These are phyloP conservation scores for Ophiobolus disseminans DNA, from an alignment of 2,329 filamentous ascomycete genomes.

Conservation along the genomic window DNA sequence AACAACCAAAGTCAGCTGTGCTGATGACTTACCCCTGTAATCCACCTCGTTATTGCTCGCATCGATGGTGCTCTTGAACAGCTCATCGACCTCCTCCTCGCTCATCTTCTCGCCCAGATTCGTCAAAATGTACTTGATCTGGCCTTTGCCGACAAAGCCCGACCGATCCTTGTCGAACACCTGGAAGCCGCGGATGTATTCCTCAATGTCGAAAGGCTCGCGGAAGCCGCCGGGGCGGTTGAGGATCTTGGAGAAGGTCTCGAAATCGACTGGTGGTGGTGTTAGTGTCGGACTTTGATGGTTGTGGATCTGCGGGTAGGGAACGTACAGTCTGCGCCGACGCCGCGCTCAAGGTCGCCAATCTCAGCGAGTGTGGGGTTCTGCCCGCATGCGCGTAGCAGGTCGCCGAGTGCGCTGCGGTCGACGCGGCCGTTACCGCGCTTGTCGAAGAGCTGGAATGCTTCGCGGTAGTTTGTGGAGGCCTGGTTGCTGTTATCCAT, in stretches of 20 bases:
- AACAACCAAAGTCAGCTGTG: background rate
- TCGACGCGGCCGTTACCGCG: slow-evolving; percentile 93
- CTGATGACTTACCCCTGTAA: slow-evolving; percentile 76
- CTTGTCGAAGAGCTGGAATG: slow-evolving; percentile 99
- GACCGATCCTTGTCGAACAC: slow-evolving; percentile 99
- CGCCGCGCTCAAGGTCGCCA: slow-evolving; percentile 84
- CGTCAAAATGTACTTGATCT: slow-evolving; percentile 96
- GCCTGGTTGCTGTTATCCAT: slow-evolving; percentile 59
- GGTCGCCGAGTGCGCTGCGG: slow-evolving; percentile 85
- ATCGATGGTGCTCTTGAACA: slow-evolving; percentile 92
- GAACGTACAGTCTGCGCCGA: slow-evolving; percentile 87
- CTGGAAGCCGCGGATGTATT: slow-evolving; percentile 98
- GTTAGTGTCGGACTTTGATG: slow-evolving; percentile 7
- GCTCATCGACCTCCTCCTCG: slow-evolving; percentile 97
- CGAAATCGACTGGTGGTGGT: slow-evolving; percentile 82
- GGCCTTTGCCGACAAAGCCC: slow-evolving; percentile 95
- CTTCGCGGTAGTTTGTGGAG: slow-evolving; percentile 99
- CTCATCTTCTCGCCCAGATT: slow-evolving; percentile 99
- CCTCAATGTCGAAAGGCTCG: slow-evolving; percentile 95
- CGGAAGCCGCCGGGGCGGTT: slow-evolving; percentile 98
- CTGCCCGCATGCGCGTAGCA: slow-evolving; percentile 95
- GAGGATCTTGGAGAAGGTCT: slow-evolving; percentile 94
- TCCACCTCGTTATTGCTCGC: slow-evolving; percentile 96
- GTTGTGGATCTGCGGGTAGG: background rate
- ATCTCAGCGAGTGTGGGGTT: slow-evolving; percentile 97